Conservation (phyloP, 192 early-diverging fungal species). For the Jimgerdemannia lactiflua region DNA sequence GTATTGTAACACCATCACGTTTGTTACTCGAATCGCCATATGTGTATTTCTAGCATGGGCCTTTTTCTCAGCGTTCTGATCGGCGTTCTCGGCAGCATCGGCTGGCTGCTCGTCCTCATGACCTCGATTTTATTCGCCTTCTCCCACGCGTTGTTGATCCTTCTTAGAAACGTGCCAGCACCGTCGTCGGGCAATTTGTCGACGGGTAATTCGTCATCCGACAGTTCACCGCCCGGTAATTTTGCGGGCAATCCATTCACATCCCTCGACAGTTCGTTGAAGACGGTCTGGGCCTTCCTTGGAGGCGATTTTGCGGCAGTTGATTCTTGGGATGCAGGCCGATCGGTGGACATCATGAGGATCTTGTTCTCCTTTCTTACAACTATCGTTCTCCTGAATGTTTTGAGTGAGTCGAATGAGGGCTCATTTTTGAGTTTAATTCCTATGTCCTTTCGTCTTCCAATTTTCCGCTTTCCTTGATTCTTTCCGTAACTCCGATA, state of each 20-base stretch:
- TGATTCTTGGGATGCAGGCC: neutral
- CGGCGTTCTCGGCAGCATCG: neutral
- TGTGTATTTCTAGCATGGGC: neutral
- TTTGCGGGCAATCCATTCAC: neutral
- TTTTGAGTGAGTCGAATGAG: neutral
- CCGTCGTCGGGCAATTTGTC: no score
- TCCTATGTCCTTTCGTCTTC: no score
- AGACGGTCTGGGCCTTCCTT: neutral
- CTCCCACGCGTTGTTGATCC: neutral
- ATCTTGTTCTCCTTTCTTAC: neutral
- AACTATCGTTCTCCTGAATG: neutral
- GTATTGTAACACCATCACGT: neutral
- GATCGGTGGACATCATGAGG: neutral
- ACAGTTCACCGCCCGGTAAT: neutral
- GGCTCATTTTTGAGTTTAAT: no score
- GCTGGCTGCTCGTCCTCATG: neutral
- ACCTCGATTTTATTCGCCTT: neutral
- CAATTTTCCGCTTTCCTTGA: no score
- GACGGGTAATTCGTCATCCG: no score
- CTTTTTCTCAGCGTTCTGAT: neutral
- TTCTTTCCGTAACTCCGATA: no score
- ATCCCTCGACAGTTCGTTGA: neutral
- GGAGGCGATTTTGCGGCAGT: neutral
- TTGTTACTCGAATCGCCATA: neutral
- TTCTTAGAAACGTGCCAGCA: neutral